Evolutionary conservation across 208 protist genomes (phyloP).

Genomic region (Trypanosoma melophagium): DNA sequence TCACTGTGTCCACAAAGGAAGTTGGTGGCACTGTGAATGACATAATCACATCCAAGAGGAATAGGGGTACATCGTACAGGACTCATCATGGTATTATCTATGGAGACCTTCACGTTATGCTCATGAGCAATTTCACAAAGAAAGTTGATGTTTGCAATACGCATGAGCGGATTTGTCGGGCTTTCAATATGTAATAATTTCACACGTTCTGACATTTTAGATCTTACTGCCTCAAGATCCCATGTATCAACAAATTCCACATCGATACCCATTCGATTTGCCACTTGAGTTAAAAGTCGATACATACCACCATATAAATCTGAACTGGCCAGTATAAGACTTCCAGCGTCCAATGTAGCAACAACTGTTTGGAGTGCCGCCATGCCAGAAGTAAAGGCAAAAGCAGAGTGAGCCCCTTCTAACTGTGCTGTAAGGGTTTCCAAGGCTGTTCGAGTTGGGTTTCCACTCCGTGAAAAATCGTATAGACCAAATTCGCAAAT

Average conservation of each 20-base stretch:
- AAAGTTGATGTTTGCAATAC: conserved; percentile 85
- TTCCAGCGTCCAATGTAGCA: conserved; percentile 66
- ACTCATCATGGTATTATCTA: conserved; percentile 97
- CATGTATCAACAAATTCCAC: conserved; percentile 89
- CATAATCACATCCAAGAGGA: conserved; percentile 93
- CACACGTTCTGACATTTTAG: conserved; percentile 37
- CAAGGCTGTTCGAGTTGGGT: conserved; percentile 92
- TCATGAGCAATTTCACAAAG: conserved; percentile 77
- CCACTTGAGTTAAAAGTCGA: conserved; percentile 87
- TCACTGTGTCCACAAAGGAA: conserved; percentile 96
- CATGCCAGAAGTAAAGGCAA: conserved; percentile 89
- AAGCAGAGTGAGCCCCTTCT: conserved; percentile 89
- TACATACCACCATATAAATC: conserved; percentile 95
- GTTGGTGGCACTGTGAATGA: conserved; percentile 95
- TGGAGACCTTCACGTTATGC: conserved; percentile 76
- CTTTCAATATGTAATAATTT: conserved; percentile 95
- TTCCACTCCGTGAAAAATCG: conserved; percentile 93
- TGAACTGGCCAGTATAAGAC: conserved; percentile 78
- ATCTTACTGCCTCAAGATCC: conserved; percentile 57
- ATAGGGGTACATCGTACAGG: conserved; percentile 94
- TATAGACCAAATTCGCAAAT: conserved; percentile 83
- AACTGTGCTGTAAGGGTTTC: conserved; percentile 89
- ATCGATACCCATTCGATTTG: conserved; percentile 58
- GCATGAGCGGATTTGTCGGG: conserved; percentile 94
- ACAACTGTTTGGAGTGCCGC: conserved; percentile 85